A percentile compares a stretch with the other conserved stretches of the same genome.
These are phyloP conservation scores for Chrysochromulina tobinii DNA, from an alignment of 78 protist genomes.

Conservation along the genomic window DNA sequence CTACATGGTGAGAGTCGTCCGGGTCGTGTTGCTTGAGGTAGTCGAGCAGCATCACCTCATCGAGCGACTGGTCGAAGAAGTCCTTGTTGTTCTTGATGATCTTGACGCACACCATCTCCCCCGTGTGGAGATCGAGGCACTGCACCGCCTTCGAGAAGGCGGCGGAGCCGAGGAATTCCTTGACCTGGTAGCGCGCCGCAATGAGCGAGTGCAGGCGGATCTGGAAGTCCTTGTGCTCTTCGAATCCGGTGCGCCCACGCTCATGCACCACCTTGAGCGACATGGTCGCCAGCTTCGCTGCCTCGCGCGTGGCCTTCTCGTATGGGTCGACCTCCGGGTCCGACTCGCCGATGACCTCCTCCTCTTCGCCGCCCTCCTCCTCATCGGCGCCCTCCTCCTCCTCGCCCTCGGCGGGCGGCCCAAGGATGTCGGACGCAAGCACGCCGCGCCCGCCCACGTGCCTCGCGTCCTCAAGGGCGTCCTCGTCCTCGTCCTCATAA, in stretches of 20 bases:
- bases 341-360: not conserved
- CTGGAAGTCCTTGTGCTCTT: conserved; percentile 67
- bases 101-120: conserved; percentile 69
- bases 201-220: conserved; percentile 46
- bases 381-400: not conserved
- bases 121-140: conserved; percentile 62
- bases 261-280: conserved; percentile 33
- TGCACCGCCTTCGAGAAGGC: conserved; percentile 74
- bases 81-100: conserved; percentile 79
- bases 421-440: no score
- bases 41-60: conserved; percentile 77
- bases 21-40: conserved; percentile 4
- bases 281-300: not conserved
- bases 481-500: not conserved
- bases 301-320: not conserved
- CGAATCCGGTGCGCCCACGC: conserved; percentile 56
- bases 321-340: not conserved
- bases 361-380: not conserved
- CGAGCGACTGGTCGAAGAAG: conserved; percentile 83
- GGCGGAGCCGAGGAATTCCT: conserved; percentile 68
- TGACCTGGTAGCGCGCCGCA: conserved; percentile 70
- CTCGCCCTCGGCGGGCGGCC: not conserved
- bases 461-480: no score
- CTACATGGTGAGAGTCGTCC: conserved; percentile 55
- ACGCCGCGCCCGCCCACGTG: no score